Base-by-base conservation (phyloP, 2,329 filamentous ascomycete genomes). In the Aspergillus piperis region DNA sequence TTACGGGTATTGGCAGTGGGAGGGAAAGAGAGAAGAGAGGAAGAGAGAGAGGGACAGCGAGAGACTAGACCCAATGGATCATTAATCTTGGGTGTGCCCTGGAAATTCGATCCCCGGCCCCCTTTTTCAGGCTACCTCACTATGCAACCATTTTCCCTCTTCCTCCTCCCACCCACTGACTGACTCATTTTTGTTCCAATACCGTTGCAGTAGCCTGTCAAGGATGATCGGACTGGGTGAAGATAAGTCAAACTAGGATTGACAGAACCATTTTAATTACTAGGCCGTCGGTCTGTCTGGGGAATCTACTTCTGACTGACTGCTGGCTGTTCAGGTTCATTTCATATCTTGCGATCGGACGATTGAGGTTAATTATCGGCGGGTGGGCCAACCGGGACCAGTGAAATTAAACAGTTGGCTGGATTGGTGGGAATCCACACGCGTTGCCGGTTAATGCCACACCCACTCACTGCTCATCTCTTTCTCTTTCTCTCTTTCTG, bases 51-150 rank as follows among this genome's bases (percentile, higher is more conserved):
- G 27, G 27, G 27, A 30, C 27, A 30, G 27, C 27, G 27, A 30
- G 30, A 32, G 10, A 36, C 47, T 50, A 50, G 30, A 30, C 47
- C 47, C 47, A 30, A 50, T 30, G 25, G 47, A 50, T 50, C 47
- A 30, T 27, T 27, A 30, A 30, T 50, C 23, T 36, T 27, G 21
- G 27, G 47, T 30, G 47, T 30, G 47, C 25, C 47, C 47, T 42
- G 49, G 52, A 39, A 52, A 57, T 42, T 23, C 15, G 17, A 19
- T 44, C 32, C 17, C 41, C 47, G 57, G 60, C 57, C 60, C 60
- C 60, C 39, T 62, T 62, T 62, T 62, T 54, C 57, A 57, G 61
- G 57, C 58, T 57, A 21, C 39, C 50, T 30, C 30, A 17, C 19
- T 17, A 21, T 41, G 47, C 41, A 44, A 44, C 41, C 41, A 44